Percentiles rank a stretch among this genome's conserved stretches.
phyloP scores from a whole-genome alignment of 73 alveolate species.

The Tetrahymena malaccensis region DNA sequence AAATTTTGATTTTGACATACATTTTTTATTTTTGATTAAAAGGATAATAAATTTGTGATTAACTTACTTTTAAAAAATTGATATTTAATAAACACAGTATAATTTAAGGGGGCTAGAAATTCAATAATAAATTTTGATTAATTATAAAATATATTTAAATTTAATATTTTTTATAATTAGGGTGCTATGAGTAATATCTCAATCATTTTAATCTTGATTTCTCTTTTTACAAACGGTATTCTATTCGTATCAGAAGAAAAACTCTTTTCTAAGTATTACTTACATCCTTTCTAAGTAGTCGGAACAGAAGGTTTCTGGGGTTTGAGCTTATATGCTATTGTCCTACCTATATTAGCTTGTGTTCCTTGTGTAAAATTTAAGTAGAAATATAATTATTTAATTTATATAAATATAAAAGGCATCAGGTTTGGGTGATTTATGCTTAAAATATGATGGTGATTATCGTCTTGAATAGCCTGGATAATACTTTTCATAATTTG shows the following conservation, averaged over 20 bases:
- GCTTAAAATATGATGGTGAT: neutral
- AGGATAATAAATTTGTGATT: too few relatives aligned
- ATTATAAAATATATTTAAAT: too few relatives aligned
- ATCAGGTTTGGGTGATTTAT: neutral
- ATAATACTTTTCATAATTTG: constrained; percentile 1
- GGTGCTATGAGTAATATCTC: neutral
- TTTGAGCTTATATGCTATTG: constrained; percentile 40
- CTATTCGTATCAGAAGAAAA: constrained; percentile 72
- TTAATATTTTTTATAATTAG: neutral
- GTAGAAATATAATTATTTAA: too few relatives aligned
- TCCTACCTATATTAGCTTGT: constrained; percentile 41
- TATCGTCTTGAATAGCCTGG: constrained; percentile 29
- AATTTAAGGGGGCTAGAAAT: too few relatives aligned
- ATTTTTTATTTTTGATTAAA: too few relatives aligned
- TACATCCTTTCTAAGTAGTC: constrained; percentile 86
- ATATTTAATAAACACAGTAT: too few relatives aligned
- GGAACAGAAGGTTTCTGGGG: constrained; percentile 98
- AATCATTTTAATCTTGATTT: constrained; percentile 5
- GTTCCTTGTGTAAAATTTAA: constrained; percentile 25
- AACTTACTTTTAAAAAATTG: too few relatives aligned
- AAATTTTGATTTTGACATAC: neutral
- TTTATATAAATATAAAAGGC: too few relatives aligned
- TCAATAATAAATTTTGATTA: too few relatives aligned
- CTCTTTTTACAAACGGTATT: constrained; percentile 24
- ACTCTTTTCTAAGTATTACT: constrained; percentile 54